A percentile compares a stretch with the other conserved stretches of the same genome.
Conservation (phyloP, 768 basidiomycete genomes). For the Asterophora parasitica region DNA sequence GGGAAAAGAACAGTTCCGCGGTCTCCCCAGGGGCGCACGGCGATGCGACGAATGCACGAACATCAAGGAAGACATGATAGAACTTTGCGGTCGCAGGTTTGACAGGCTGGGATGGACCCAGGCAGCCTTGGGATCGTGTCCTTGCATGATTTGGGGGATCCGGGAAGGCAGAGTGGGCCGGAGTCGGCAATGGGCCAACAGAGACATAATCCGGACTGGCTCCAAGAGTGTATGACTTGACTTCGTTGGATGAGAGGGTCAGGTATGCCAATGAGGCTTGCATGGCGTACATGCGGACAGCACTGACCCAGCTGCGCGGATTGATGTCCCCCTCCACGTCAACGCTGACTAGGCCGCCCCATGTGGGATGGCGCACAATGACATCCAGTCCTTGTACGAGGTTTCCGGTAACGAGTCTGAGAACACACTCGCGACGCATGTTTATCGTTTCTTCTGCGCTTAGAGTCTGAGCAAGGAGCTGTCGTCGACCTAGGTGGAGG, state of each 20-base stretch:
- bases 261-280: conserved; percentile 80
- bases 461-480: conserved; percentile 82
- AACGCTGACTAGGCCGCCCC: conserved; percentile 87
- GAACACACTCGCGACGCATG: conserved; percentile 83
- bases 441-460: conserved; percentile 81
- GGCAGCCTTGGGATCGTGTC: conserved; percentile 34
- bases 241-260: conserved; percentile 44
- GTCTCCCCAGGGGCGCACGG: conserved; percentile 89
- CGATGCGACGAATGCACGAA: conserved; percentile 89
- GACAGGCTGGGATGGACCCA: conserved; percentile 22
- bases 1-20: conserved; percentile 88
- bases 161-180: conserved; percentile 68
- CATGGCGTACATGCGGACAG: conserved; percentile 88
- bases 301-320: conserved; percentile 80
- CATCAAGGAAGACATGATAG: conserved; percentile 86
- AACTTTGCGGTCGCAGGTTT: conserved; percentile 60
- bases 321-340: conserved; percentile 84
- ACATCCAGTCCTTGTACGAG: conserved; percentile 90
- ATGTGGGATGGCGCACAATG: conserved; percentile 92
- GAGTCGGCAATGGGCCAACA: conserved; percentile 48
- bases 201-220: conserved; percentile 43
- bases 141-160: conserved; percentile 42
- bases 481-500: conserved; percentile 86
- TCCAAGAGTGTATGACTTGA: conserved; percentile 37
- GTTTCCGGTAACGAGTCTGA: conserved; percentile 83